These are phyloP conservation scores for Paramecium biaurelia DNA, from an alignment of 73 alveolate species.

Conservation along the genomic window DNA sequence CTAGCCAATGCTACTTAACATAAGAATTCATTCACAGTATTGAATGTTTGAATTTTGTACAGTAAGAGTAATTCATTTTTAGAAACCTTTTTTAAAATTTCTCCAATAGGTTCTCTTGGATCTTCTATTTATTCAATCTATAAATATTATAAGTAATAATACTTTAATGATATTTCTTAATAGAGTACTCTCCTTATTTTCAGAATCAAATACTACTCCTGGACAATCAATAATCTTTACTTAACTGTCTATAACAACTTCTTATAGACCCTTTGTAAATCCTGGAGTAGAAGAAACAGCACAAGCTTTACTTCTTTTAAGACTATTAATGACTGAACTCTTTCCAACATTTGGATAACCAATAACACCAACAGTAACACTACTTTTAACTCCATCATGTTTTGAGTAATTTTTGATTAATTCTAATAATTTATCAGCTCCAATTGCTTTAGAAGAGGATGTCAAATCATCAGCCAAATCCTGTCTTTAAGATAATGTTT, in stretches of 20 bases:
- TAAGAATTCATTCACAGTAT: conserved; percentile 79
- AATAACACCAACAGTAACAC: conserved; percentile 94
- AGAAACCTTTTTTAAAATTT: conserved; percentile 81
- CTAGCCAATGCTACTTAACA: conserved; percentile 86
- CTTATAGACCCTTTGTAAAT: conserved; percentile 94
- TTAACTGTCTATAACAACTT: conserved; percentile 92
- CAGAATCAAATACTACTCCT: conserved; percentile 92
- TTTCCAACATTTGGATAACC: conserved; percentile 98
- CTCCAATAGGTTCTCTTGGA: conserved; percentile 89
- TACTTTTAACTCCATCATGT: conserved; percentile 80
- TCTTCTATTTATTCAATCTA: conserved; percentile 87
- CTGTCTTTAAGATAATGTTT: conserved; percentile 77
- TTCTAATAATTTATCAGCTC: conserved; percentile 94
- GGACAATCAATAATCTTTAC: conserved; percentile 96
- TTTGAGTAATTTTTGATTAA: conserved; percentile 94
- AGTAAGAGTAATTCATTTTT: conserved; percentile 75
- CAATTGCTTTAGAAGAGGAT: conserved; percentile 86
- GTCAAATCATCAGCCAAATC: conserved; percentile 86
- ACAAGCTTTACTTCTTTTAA: conserved; percentile 92
- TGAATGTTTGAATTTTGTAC: conserved; percentile 81
- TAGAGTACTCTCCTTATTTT: conserved; percentile 76
- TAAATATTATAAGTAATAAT: neutral
- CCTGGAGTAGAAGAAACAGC: conserved; percentile 97
- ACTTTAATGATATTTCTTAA: conserved; percentile 88
- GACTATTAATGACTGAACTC: conserved; percentile 78